phyloP scores from a whole-genome alignment of 2,329 filamentous ascomycete genomes.

The Pseudogymnoascus sp. region DNA sequence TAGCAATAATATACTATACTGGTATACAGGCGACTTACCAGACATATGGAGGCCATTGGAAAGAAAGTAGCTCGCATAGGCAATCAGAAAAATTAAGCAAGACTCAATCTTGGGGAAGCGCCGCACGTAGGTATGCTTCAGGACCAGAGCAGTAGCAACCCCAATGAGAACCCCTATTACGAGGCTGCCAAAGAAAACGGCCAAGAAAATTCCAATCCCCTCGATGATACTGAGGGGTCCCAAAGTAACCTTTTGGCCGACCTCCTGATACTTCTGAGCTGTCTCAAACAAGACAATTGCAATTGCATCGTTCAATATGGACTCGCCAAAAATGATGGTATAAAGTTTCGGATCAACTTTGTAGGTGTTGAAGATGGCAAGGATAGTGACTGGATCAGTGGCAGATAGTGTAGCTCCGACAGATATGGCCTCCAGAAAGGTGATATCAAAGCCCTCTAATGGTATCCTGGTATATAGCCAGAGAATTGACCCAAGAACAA shows the following conservation, averaged over 20 bases:
- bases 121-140: slow-evolving; percentile 92
- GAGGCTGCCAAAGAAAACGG: slow-evolving; percentile 92
- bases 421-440: slow-evolving; percentile 91
- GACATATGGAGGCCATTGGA: slow-evolving; percentile 94
- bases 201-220: slow-evolving; percentile 87
- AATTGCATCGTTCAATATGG: slow-evolving; percentile 95
- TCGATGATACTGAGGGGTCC: slow-evolving; percentile 80
- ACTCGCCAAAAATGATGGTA: slow-evolving; percentile 97
- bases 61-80: slow-evolving; percentile 96
- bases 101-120: slow-evolving; percentile 95
- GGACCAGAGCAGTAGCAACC: slow-evolving; percentile 73
- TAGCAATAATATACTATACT: background rate
- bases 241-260: slow-evolving; percentile 59
- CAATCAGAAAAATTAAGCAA: slow-evolving; percentile 85
- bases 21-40: slow-evolving; percentile 50
- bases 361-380: slow-evolving; percentile 98
- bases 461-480: slow-evolving; percentile 85
- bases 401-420: slow-evolving; percentile 94
- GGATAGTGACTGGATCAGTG: slow-evolving; percentile 93
- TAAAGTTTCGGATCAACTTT: slow-evolving; percentile 98
- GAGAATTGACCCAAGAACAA: slow-evolving; percentile 85
- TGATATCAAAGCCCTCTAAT: slow-evolving; percentile 76
- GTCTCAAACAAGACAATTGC: slow-evolving; percentile 98
- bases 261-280: slow-evolving; percentile 82
- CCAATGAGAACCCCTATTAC: slow-evolving; percentile 83